A percentile compares a stretch with the other conserved stretches of the same genome.
These are phyloP conservation scores for Alliaria petiolata DNA, from an alignment of 345 rosid species.

Conservation along the genomic window DNA sequence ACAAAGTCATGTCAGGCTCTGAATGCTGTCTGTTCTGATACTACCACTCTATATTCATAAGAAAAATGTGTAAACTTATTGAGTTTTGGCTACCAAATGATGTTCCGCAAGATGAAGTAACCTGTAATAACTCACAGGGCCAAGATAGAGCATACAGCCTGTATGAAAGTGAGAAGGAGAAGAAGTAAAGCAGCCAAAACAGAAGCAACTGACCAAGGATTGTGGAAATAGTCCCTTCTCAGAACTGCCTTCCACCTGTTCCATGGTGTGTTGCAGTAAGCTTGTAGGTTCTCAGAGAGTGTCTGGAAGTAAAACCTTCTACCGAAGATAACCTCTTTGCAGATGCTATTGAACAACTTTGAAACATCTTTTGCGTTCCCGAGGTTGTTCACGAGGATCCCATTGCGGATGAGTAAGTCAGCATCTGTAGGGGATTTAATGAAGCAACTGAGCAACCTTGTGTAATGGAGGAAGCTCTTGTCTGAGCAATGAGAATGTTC, in stretches of 20 bases:
- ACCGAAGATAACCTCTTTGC: slow-evolving; percentile 10
- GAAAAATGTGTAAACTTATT: background rate
- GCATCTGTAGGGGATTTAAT: slow-evolving; percentile 22
- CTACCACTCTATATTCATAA: background rate
- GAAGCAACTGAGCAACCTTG: slow-evolving; percentile 9
- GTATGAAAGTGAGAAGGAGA: slow-evolving; percentile 24
- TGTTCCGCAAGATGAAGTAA: background rate
- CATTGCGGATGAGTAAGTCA: slow-evolving; percentile 16
- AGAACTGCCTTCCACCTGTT: slow-evolving; percentile 21
- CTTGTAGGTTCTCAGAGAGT: slow-evolving; percentile 1
- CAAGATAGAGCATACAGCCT: background rate
- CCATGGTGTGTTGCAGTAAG: slow-evolving; percentile 25
- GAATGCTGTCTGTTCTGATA: background rate
- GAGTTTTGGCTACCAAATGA: background rate
- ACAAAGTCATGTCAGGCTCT: background rate
- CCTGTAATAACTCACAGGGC: background rate
- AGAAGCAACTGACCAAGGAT: slow-evolving; percentile 27
- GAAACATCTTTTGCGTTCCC: slow-evolving; percentile 29
- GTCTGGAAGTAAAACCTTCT: background rate
- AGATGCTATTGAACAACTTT: slow-evolving; percentile 9
- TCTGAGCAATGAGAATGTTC: slow-evolving; percentile 24
- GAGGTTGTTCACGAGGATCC: slow-evolving; percentile 12
- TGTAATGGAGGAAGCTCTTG: slow-evolving; percentile 17
- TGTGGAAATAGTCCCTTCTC: slow-evolving; percentile 25
- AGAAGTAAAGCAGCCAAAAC: slow-evolving; percentile 24